Evolutionary conservation across 768 basidiomycete species (phyloP).

Genomic region (Rhodotorula graminis): DNA sequence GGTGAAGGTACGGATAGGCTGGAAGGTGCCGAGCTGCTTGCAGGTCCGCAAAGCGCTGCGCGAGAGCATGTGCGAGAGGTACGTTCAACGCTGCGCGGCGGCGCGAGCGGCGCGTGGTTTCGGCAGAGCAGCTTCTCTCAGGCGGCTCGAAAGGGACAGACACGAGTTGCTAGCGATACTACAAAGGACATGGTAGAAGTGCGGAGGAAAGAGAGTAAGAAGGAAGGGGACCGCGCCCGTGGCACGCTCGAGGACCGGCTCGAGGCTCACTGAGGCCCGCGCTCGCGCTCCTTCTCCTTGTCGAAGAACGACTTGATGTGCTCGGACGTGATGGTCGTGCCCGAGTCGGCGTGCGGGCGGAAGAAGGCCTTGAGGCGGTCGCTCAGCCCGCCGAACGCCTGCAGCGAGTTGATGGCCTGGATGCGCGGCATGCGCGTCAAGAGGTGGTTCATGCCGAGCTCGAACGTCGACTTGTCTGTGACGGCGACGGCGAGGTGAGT

Average conservation of each 20-base stretch:
- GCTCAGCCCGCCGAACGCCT: slow-evolving; percentile 34
- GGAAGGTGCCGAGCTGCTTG: too few relatives aligned
- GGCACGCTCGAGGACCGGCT: too few relatives aligned
- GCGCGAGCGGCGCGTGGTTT: too few relatives aligned
- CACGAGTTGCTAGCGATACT: background rate
- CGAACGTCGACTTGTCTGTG: slow-evolving; percentile 37
- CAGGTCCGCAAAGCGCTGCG: too few relatives aligned
- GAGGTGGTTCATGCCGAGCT: slow-evolving; percentile 41
- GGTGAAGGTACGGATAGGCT: too few relatives aligned
- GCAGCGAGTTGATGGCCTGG: slow-evolving; percentile 37
- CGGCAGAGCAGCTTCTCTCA: too few relatives aligned
- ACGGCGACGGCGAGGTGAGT: background rate
- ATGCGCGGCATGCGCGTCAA: slow-evolving; percentile 34
- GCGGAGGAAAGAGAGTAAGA: background rate
- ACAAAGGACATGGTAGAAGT: background rate
- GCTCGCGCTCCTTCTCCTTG: background rate
- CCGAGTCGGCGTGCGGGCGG: slow-evolving; percentile 36
- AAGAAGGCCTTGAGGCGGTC: slow-evolving; percentile 38
- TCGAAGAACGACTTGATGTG: slow-evolving; percentile 39
- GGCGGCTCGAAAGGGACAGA: too few relatives aligned
- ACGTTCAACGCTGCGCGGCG: too few relatives aligned
- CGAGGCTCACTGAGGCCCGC: too few relatives aligned
- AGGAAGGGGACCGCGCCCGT: background rate
- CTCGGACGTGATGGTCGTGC: slow-evolving; percentile 34
- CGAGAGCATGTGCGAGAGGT: too few relatives aligned